These are phyloP conservation scores for Candida odintsovae DNA, from an alignment of 805 yeast species.

Conservation along the genomic window DNA sequence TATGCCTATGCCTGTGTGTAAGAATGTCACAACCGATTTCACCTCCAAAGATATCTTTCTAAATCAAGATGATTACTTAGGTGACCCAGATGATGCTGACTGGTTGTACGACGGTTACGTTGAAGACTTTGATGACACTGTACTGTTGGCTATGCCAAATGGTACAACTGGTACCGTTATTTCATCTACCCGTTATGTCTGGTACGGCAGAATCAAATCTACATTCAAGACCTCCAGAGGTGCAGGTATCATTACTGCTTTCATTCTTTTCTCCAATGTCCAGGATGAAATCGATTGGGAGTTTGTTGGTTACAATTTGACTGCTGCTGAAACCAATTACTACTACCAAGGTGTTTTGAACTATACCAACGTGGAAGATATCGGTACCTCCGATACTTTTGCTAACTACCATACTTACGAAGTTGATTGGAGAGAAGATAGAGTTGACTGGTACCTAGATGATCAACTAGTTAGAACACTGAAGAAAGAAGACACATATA, in stretches of 20 bases:
- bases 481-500: constrained; percentile 52
- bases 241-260: constrained; percentile 81
- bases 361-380: constrained; percentile 51
- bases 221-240: constrained; percentile 67
- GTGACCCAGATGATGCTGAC: constrained; percentile 59
- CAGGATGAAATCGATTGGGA: constrained; percentile 91
- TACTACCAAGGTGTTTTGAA: constrained; percentile 71
- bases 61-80: constrained; percentile 35
- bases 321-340: constrained; percentile 68
- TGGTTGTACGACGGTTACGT: constrained; percentile 65
- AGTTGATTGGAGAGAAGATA: constrained; percentile 77
- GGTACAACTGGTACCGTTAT: constrained; percentile 71
- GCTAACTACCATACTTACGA: constrained; percentile 68
- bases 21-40: constrained; percentile 39
- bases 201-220: constrained; percentile 82
- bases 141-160: constrained; percentile 74
- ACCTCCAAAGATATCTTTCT: constrained; percentile 25
- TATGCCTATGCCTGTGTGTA: constrained; percentile 80
- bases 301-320: constrained; percentile 71
- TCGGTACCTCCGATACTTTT: constrained; percentile 46
- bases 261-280: constrained; percentile 74
- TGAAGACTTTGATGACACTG: constrained; percentile 47
- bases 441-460: constrained; percentile 66
- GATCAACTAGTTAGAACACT: constrained; percentile 64
- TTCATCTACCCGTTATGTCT: constrained; percentile 71